These are phyloP conservation scores for Lanmaoa pseudosensibilis DNA, from an alignment of 768 basidiomycete species.

Conservation along the genomic window DNA sequence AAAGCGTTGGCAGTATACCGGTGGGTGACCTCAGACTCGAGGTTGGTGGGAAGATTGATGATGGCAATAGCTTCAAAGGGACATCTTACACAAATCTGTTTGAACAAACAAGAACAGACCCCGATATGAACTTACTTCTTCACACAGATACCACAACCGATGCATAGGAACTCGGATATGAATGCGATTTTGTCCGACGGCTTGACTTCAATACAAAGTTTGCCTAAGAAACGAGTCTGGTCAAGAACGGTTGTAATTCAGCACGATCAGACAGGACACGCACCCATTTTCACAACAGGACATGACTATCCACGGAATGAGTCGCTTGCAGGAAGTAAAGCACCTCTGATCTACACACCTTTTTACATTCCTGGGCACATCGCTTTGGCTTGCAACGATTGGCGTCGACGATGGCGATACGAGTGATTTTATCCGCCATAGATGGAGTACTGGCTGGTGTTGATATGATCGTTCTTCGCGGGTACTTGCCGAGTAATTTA, in stretches of 20 bases:
- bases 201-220: conserved; percentile 98
- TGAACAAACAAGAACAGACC: conserved; percentile 1
- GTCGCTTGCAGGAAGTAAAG: conserved; percentile 8
- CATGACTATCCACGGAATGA: conserved; percentile 58
- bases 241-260: neutral
- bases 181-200: conserved; percentile 95
- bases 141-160: conserved; percentile 99
- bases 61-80: conserved; percentile 99
- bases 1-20: conserved; percentile 98
- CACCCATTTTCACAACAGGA: conserved; percentile 97
- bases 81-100: conserved; percentile 57
- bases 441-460: conserved; percentile 3
- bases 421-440: conserved; percentile 95
- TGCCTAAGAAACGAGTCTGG: conserved; percentile 51
- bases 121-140: conserved; percentile 74
- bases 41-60: conserved; percentile 97
- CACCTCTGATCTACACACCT: conserved; percentile 45
- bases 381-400: conserved; percentile 96
- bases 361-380: conserved; percentile 98
- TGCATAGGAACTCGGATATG: conserved; percentile 98
- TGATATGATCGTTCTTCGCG: conserved; percentile 5
- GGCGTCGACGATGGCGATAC: conserved; percentile 92
- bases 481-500: neutral
- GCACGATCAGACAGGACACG: conserved; percentile 21
- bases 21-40: conserved; percentile 95